Evolutionary conservation across 129 eudicot genomes (phyloP), one percentile per base, ranked within the genome.

Genomic region (Saussurea involucrata): DNA sequence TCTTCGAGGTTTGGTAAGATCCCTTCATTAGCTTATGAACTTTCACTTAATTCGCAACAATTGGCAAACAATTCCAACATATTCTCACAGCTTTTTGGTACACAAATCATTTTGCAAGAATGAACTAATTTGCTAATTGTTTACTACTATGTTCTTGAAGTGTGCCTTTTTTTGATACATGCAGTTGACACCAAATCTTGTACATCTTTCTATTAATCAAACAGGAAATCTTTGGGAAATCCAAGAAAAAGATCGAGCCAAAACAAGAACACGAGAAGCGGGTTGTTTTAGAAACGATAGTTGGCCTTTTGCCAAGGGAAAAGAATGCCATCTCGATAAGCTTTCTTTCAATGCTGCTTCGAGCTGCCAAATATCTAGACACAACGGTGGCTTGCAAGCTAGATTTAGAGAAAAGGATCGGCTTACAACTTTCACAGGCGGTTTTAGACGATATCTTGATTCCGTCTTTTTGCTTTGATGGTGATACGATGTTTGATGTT

Each of bases 1-100:
- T 76, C 91, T 95, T 72, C 89, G 96, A 73, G 97, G 98, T 87
- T 88, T 91, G 97, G 97, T 91, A 87, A 95, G 98, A 79, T 79
- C 76, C 77, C 75, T 55, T 74, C 37, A 40, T 10, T 40, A 40
- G 49, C 15, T 40, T 40, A 10, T 10, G 49, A 40, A 9, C 46
- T 37, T 37, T 37, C 46, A 37, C 15, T 9, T 37, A 3, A 10
- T 37, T 37, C 11, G 15, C 46, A 37, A 9, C 49, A 40, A 40
- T 40, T 40, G 49, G 17, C 29, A 27, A 27, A 27, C 29, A 27
- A 27, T 27, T 27, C 9, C 44, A 11, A 36, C 12, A 8, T 36
- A 36, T 40, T 40, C 8, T 8, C 44, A 8, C 12, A 36, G 12
- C 46, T 40, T 40, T 10, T 40, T 2, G 49, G 13, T 40, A 40